Evolutionary conservation across 2,329 filamentous ascomycete species (phyloP).

Genomic region (Rutstroemia sydowiana): DNA sequence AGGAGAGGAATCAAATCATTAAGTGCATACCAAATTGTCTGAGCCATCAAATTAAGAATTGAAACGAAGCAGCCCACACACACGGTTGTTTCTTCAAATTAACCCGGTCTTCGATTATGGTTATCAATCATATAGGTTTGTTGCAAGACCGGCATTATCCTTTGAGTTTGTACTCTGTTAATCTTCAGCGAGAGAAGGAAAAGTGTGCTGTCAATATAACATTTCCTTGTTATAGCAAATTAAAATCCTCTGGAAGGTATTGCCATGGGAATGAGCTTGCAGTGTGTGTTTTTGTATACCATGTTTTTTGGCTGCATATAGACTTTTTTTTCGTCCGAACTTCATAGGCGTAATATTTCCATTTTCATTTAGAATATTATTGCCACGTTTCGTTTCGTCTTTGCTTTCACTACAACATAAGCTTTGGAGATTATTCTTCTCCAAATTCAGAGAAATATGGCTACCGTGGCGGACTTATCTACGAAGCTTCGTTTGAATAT

Average conservation of each 20-base stretch:
- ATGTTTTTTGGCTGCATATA: too few relatives aligned
- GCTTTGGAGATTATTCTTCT: neutral
- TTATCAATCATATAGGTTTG: neutral
- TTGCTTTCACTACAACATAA: neutral
- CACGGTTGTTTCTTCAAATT: neutral
- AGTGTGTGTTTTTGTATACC: too few relatives aligned
- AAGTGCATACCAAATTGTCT: too few relatives aligned
- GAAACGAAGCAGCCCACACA: too few relatives aligned
- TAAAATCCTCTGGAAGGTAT: too few relatives aligned
- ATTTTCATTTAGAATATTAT: too few relatives aligned
- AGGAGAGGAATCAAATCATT: too few relatives aligned
- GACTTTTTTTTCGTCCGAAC: too few relatives aligned
- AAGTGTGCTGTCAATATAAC: neutral
- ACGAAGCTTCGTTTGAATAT: conserved; percentile 25
- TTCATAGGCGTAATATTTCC: too few relatives aligned
- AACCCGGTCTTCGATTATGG: neutral
- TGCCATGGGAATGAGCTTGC: too few relatives aligned
- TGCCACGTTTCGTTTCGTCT: neutral
- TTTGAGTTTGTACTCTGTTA: neutral
- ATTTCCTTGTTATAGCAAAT: too few relatives aligned
- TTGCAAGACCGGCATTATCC: neutral
- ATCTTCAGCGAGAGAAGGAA: neutral
- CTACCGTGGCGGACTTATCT: conserved; percentile 20
- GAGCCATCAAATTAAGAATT: too few relatives aligned
- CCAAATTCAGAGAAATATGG: neutral